Percentiles rank a stretch among this genome's conserved stretches.
These are phyloP conservation scores for Coleophoma cylindrospora DNA, from an alignment of 2,329 filamentous ascomycete species.

Conservation along the genomic window DNA sequence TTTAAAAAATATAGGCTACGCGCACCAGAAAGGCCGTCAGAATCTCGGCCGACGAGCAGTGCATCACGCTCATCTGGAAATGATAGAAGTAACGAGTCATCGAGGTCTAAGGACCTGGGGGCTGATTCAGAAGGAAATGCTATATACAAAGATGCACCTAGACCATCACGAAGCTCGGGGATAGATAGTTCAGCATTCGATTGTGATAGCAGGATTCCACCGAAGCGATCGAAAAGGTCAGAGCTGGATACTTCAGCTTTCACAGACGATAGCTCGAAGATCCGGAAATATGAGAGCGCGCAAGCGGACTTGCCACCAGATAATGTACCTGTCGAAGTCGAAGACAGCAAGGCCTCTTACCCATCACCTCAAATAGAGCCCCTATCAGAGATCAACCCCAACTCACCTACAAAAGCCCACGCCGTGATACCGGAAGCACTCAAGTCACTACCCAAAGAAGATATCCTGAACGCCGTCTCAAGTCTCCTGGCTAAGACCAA, in stretches of 20 bases:
- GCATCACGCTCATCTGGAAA: background rate
- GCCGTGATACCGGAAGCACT: conserved; percentile 11
- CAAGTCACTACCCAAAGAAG: conserved; percentile 10
- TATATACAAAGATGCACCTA: conserved; percentile 4
- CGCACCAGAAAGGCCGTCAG: conserved; percentile 17
- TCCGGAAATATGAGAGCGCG: background rate
- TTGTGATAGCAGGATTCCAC: conserved; percentile 1
- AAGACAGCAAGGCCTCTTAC: conserved; percentile 4
- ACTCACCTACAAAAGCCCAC: conserved; percentile 20
- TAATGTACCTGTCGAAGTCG: background rate
- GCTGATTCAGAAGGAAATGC: conserved; percentile 1
- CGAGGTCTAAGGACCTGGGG: background rate
- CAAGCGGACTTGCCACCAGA: background rate
- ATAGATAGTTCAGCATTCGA: conserved; percentile 16
- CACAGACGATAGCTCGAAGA: background rate
- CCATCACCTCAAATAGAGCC: conserved; percentile 12
- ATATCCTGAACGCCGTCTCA: conserved; percentile 21
- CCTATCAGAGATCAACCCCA: conserved; percentile 25
- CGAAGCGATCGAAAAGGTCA: conserved; percentile 1
- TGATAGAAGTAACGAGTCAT: background rate
- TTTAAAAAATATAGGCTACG: conserved; percentile 39
- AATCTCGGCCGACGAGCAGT: conserved; percentile 12
- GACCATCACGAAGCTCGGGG: conserved; percentile 6
- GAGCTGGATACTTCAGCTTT: conserved; percentile 3
- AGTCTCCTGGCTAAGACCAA: conserved; percentile 25